Conservation (phyloP, 257 asterid genomes). For the Salvia miltiorrhiza region DNA sequence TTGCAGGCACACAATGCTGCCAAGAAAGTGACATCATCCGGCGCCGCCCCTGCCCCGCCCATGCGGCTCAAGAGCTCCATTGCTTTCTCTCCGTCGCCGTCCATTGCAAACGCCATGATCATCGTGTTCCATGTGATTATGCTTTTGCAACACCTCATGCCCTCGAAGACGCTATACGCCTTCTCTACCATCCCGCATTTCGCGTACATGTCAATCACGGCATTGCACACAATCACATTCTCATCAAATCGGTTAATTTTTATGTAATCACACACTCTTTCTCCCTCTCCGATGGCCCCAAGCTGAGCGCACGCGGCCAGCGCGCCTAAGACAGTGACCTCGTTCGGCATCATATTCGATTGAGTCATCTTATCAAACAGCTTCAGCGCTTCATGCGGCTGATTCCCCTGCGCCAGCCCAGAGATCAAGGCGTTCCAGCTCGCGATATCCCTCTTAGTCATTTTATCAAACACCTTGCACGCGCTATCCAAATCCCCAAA, state of each 20-base stretch:
- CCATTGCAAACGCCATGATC: conserved; percentile 87
- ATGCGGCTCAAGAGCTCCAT: conserved; percentile 47
- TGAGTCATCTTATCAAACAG: conserved; percentile 55
- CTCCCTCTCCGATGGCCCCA: conserved; percentile 67
- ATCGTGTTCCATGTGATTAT: conserved; percentile 86
- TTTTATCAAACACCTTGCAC: conserved; percentile 67
- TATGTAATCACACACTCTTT: conserved; percentile 43
- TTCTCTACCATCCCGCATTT: conserved; percentile 79
- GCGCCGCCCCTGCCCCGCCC: conserved; percentile 32
- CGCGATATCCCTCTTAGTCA: conserved; percentile 68
- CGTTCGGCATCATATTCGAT: conserved; percentile 49
- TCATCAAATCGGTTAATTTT: conserved; percentile 33
- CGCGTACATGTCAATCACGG: conserved; percentile 76
- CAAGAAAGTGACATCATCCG: conserved; percentile 65
- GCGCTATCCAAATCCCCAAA: conserved; percentile 58
- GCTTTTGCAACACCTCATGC: conserved; percentile 48
- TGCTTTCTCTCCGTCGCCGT: conserved; percentile 75
- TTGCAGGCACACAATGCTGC: conserved; percentile 85
- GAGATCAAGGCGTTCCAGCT: conserved; percentile 87
- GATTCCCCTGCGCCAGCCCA: conserved; percentile 86
- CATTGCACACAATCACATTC: conserved; percentile 78
- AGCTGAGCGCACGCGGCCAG: conserved; percentile 88
- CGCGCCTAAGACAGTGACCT: conserved; percentile 81
- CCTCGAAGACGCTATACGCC: conserved; percentile 51
- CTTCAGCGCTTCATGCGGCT: conserved; percentile 60